Conservation (phyloP, 768 basidiomycete species). For the Kwoniella heveanensis region DNA sequence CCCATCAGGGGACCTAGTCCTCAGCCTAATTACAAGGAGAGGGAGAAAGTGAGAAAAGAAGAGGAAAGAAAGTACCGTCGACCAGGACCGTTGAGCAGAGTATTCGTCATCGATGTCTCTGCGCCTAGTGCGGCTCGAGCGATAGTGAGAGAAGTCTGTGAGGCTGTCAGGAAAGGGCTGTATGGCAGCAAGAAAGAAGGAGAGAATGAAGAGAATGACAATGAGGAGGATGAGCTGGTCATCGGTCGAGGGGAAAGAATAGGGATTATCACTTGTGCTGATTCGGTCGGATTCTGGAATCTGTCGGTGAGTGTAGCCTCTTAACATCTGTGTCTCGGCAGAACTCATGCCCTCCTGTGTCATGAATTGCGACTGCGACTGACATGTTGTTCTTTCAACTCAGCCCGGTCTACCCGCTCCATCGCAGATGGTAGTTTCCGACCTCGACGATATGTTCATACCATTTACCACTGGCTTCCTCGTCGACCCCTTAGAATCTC, state of each 20-base stretch:
- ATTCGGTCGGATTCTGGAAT: slow-evolving; percentile 81
- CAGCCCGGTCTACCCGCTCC: slow-evolving; percentile 25
- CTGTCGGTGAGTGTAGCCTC: slow-evolving; percentile 62
- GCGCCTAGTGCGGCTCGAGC: slow-evolving; percentile 69
- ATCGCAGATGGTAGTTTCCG: slow-evolving; percentile 74
- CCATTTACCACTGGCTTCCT: slow-evolving; percentile 75
- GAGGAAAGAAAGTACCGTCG: slow-evolving; percentile 39
- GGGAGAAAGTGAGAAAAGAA: slow-evolving; percentile 31
- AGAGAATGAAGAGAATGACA: slow-evolving; percentile 54
- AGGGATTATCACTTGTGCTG: slow-evolving; percentile 82
- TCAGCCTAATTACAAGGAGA: slow-evolving; percentile 33
- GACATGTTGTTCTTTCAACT: slow-evolving; percentile 18
- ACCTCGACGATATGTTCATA: slow-evolving; percentile 88
- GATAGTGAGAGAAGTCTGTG: slow-evolving; percentile 69
- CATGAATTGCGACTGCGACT: no score
- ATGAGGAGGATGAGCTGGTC: slow-evolving; percentile 41
- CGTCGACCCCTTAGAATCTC: slow-evolving; percentile 70
- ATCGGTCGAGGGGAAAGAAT: slow-evolving; percentile 56
- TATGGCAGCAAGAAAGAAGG: slow-evolving; percentile 63
- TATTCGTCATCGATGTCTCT: slow-evolving; percentile 89
- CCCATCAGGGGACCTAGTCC: slow-evolving; percentile 34
- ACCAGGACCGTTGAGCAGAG: slow-evolving; percentile 65
- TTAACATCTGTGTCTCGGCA: no score
- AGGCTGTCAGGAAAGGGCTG: slow-evolving; percentile 65
- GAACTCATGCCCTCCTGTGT: no score